phyloP scores from a whole-genome alignment of 2,329 filamentous ascomycete genomes.

The Colletotrichum neosansevieriae region DNA sequence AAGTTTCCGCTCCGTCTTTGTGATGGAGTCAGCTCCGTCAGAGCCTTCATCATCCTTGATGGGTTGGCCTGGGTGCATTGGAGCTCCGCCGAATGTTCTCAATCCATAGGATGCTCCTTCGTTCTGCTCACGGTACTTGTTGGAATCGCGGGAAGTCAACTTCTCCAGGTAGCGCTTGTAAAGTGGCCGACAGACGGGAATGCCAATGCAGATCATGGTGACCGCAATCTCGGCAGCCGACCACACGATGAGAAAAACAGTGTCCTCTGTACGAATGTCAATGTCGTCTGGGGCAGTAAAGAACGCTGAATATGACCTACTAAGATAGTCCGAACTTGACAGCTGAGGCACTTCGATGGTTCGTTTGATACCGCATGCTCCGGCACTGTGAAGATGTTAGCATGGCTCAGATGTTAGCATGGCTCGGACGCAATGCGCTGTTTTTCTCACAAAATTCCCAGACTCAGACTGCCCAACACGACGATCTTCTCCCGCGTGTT shows the following conservation, averaged over 20 bases:
- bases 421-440: too few species aligned
- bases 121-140: neutral
- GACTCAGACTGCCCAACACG: slow-evolving; percentile 51
- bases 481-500: slow-evolving; percentile 51
- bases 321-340: slow-evolving; percentile 20
- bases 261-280: too few species aligned
- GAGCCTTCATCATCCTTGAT: neutral
- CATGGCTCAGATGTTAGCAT: neutral
- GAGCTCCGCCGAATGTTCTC: slow-evolving; percentile 13
- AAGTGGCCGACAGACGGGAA: slow-evolving; percentile 53
- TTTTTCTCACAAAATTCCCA: slow-evolving; percentile 53
- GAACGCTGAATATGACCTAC: too few species aligned
- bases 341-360: slow-evolving; percentile 45
- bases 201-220: slow-evolving; percentile 52
- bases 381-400: slow-evolving; percentile 42
- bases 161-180: slow-evolving; percentile 43
- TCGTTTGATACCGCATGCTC: slow-evolving; percentile 45
- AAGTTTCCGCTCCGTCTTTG: slow-evolving; percentile 15
- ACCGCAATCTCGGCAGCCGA: slow-evolving; percentile 49
- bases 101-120: slow-evolving; percentile 7
- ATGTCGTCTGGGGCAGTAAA: too few species aligned
- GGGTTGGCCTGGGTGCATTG: neutral
- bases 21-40: neutral
- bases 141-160: neutral
- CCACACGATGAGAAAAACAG: too few species aligned